phyloP scores from a whole-genome alignment of 176 grass and related monocot genomes.

The Metroxylon sagu region DNA sequence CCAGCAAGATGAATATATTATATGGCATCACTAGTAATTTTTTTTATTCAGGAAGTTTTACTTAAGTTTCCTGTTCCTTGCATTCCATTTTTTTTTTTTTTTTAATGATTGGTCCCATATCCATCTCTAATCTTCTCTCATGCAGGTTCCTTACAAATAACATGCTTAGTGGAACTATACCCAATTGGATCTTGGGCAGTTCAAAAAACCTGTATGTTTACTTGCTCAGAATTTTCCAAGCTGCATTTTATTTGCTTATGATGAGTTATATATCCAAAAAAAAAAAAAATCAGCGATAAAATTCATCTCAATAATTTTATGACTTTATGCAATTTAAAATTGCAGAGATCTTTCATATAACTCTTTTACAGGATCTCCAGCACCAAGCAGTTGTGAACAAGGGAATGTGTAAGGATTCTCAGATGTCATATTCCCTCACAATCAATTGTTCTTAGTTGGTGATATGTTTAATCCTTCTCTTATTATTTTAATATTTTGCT shows the following conservation, averaged over 20 bases:
- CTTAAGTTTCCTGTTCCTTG: background rate
- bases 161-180: slow-evolving; percentile 70
- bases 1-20: slow-evolving; percentile 22
- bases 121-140: slow-evolving; percentile 13
- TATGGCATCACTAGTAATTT: background rate
- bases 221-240: slow-evolving; percentile 4
- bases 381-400: background rate
- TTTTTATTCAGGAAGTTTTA: slow-evolving; percentile 6
- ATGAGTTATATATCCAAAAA: background rate
- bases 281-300: too few species aligned
- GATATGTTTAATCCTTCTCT: too few species aligned
- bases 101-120: background rate
- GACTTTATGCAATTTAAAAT: background rate
- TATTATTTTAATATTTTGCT: background rate
- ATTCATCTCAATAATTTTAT: too few species aligned
- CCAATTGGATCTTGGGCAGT: slow-evolving; percentile 84
- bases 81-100: background rate
- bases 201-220: slow-evolving; percentile 62
- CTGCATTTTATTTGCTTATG: slow-evolving; percentile 1
- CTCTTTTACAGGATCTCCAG: slow-evolving; percentile 5
- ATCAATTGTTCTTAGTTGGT: too few species aligned
- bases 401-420: slow-evolving; percentile 6
- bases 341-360: slow-evolving; percentile 18
- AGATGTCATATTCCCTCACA: too few species aligned
- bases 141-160: slow-evolving; percentile 70